phyloP scores from a whole-genome alignment of 1,284 basidiomycete species.

The Filobasidium uniguttulatum region DNA sequence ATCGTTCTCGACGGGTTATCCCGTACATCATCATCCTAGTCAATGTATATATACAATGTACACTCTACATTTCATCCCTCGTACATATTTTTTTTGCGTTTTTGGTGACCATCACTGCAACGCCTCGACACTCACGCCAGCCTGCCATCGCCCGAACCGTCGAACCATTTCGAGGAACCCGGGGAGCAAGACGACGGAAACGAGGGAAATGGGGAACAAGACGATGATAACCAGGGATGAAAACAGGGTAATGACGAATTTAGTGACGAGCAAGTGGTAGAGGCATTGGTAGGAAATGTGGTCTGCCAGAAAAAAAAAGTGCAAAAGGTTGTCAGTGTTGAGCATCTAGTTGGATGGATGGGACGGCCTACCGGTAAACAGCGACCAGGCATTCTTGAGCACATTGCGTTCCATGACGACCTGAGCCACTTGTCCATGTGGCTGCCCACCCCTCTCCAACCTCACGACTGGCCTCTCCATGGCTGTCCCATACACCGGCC shows the following conservation, averaged over 20 bases:
- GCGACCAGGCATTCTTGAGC: slow-evolving; percentile 31
- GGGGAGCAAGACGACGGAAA: slow-evolving; percentile 24
- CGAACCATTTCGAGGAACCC: slow-evolving; percentile 24
- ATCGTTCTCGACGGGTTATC: slow-evolving; percentile 55
- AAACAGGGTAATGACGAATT: slow-evolving; percentile 31
- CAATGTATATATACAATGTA: no score
- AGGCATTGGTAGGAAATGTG: slow-evolving; percentile 34
- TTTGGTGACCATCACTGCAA: no score
- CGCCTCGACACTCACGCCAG: slow-evolving; percentile 29
- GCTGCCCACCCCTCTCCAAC: neutral
- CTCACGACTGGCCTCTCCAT: slow-evolving; percentile 14
- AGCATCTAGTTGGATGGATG: neutral
- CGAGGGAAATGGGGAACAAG: slow-evolving; percentile 24
- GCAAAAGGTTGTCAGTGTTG: neutral
- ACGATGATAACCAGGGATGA: slow-evolving; percentile 27
- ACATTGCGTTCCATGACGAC: slow-evolving; percentile 31
- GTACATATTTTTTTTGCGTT: no score
- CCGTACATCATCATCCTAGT: no score
- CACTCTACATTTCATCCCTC: no score
- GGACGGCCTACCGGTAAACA: slow-evolving; percentile 22
- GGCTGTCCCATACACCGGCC: no score
- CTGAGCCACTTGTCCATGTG: slow-evolving; percentile 6
- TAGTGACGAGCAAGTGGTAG: slow-evolving; percentile 34
- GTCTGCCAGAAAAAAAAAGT: slow-evolving; percentile 15
- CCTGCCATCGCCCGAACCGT: slow-evolving; percentile 32